These are phyloP conservation scores for Colletotrichum graminicola DNA, from an alignment of 2,329 filamentous ascomycete genomes.

Conservation along the genomic window DNA sequence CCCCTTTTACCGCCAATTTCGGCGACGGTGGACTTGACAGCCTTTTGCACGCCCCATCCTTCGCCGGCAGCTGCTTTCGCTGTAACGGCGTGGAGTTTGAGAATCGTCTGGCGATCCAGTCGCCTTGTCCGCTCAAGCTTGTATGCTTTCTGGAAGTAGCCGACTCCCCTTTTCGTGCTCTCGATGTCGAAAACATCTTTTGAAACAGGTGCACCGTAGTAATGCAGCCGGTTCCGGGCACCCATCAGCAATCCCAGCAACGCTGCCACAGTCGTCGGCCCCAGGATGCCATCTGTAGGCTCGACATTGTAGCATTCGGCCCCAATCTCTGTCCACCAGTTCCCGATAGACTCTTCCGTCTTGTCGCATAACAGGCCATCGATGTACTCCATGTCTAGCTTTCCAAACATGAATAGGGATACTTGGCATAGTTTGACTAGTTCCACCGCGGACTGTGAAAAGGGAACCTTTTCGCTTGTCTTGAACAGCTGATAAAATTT, in stretches of 20 bases:
- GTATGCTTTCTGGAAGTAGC: conserved; percentile 89
- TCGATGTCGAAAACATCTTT: conserved; percentile 94
- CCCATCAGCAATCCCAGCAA: conserved; percentile 90
- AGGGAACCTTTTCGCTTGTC: conserved; percentile 83
- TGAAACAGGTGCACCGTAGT: conserved; percentile 82
- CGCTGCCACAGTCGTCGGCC: conserved; percentile 90
- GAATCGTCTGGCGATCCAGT: conserved; percentile 85
- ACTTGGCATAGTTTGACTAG: conserved; percentile 92
- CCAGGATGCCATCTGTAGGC: conserved; percentile 91
- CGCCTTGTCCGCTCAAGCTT: conserved; percentile 83
- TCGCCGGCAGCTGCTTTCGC: conserved; percentile 91
- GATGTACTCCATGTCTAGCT: conserved; percentile 87
- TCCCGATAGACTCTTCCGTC: conserved; percentile 88
- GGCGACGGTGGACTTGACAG: conserved; percentile 94
- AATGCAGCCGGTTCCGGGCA: conserved; percentile 88
- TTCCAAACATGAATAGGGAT: conserved; percentile 87
- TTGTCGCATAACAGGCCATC: conserved; percentile 94
- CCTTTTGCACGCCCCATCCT: conserved; percentile 91
- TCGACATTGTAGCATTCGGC: conserved; percentile 93
- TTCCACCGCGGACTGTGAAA: conserved; percentile 85
- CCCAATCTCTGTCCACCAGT: conserved; percentile 97
- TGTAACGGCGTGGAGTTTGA: conserved; percentile 84
- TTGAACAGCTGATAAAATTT: conserved; percentile 95
- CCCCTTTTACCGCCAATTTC: conserved; percentile 94
- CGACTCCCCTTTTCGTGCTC: conserved; percentile 84